Base-by-base conservation (phyloP, 129 eudicot genomes). In the Flaveria brownii region DNA sequence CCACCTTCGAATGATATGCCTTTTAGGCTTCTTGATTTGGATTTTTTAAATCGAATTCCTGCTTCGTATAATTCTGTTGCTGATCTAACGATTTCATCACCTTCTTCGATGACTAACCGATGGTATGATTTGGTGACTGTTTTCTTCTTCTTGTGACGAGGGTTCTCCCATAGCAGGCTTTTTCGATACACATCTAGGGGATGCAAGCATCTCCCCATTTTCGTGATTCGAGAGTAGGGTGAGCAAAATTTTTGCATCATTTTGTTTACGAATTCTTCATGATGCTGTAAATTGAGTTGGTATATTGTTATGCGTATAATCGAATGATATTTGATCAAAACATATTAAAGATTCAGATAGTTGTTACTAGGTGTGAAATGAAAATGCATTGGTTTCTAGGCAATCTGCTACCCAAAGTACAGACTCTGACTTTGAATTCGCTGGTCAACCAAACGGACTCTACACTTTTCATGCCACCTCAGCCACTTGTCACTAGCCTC, bases 1-100 rank as follows among this genome's bases (percentile, higher is more conserved):
- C 96, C 91, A 1, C 78, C 63, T 11, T 72, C 46, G 66, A 86
- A 90, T 1, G 89, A 46, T 66, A 90, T 86, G 84, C 89, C 93
- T 64, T 77, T 84, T 0, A 90, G 79, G 85, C 93, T 90, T 74
- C 68, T 57, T 0, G 83, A 71, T 78, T 73, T 81, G 72, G 88
- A 82, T 55, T 77, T 84, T 61, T 78, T 83, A 61, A 90, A 68
- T 7, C 70, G 75, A 63, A 90, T 84, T 11, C 93, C 91, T 9
- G 96, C 96, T 82, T 90, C 93, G 14, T 86, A 47, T 49, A 90
- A 83, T 67, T 86, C 91, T 1, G 86, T 84, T 18, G 91, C 96
- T 2, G 93, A 88, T 25, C 85, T 75, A 22, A 90, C 84, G 28
- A 86, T 79, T 73, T 84, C 88, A 9, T 83, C 84, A 5, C 78